These are phyloP conservation scores for Dalbergia cochinchinensis DNA, from an alignment of 306 rosid genomes.

Conservation along the genomic window DNA sequence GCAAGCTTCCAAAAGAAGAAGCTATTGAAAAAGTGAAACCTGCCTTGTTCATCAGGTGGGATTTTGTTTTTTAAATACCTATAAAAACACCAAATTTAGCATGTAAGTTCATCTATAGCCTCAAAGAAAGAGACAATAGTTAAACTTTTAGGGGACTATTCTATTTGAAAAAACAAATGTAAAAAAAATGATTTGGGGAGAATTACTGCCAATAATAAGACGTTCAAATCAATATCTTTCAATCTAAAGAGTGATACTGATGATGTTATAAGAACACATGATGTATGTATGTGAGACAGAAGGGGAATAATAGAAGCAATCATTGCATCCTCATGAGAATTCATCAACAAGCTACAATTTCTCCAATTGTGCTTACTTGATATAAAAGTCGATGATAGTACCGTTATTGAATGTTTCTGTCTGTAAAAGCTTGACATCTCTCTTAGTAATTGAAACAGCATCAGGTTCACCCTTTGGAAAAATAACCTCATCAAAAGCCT, in stretches of 20 bases:
- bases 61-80: slow-evolving; percentile 73
- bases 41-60: slow-evolving; percentile 49
- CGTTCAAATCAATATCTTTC: slow-evolving; percentile 18
- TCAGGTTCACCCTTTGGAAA: slow-evolving; percentile 84
- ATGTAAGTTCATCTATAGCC: slow-evolving; percentile 32
- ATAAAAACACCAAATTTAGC: slow-evolving; percentile 43
- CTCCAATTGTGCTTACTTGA: slow-evolving; percentile 62
- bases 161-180: background rate
- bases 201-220: slow-evolving; percentile 25
- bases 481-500: slow-evolving; percentile 67
- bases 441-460: slow-evolving; percentile 73
- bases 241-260: slow-evolving; percentile 15
- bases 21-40: slow-evolving; percentile 78
- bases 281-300: slow-evolving; percentile 20
- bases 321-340: slow-evolving; percentile 27
- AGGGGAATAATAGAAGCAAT: slow-evolving; percentile 13
- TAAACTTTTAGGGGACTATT: slow-evolving; percentile 25
- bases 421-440: slow-evolving; percentile 70
- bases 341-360: slow-evolving; percentile 11
- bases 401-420: slow-evolving; percentile 78
- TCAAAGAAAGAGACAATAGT: slow-evolving; percentile 21
- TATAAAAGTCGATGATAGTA: slow-evolving; percentile 77
- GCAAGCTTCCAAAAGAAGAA: slow-evolving; percentile 87
- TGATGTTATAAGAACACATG: background rate
- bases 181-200: background rate